Conservation (phyloP, 495 filamentous ascomycete species). For the Chaetomium tenue region DNA sequence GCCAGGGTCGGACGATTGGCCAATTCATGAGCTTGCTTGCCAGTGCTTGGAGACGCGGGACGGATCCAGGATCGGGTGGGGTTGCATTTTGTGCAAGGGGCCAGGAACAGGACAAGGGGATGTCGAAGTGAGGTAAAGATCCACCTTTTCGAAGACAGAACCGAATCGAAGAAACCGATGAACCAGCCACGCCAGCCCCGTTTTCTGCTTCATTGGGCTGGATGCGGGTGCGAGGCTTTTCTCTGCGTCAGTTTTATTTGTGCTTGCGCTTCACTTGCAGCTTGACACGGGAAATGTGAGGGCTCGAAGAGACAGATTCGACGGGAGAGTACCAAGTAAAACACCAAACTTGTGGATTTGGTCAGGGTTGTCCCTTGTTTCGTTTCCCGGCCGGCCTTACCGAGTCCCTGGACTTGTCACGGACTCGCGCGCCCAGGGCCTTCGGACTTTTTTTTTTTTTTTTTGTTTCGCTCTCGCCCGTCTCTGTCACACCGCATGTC, state of each 20-base stretch:
- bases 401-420: conserved; percentile 12
- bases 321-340: too few relatives aligned
- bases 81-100: conserved; percentile 10
- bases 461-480: background rate
- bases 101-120: background rate
- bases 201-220: background rate
- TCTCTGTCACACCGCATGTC: conserved; percentile 26
- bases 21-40: background rate
- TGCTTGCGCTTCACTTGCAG: background rate
- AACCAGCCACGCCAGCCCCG: conserved; percentile 1
- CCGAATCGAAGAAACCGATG: conserved; percentile 1
- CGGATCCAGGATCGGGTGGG: conserved; percentile 1
- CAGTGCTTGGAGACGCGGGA: background rate
- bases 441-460: background rate
- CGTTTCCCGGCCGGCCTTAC: conserved; percentile 4
- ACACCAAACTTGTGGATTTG: background rate
- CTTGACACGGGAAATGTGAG: background rate
- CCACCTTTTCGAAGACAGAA: conserved; percentile 16
- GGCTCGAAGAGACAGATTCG: background rate
- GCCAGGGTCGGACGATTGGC: conserved; percentile 4
- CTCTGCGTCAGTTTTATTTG: too few relatives aligned
- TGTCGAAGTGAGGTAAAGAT: background rate
- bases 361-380: conserved; percentile 8
- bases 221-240: background rate
- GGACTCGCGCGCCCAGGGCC: background rate